Conservation (phyloP, 495 filamentous ascomycete species). For the Penicillium odoratum region DNA sequence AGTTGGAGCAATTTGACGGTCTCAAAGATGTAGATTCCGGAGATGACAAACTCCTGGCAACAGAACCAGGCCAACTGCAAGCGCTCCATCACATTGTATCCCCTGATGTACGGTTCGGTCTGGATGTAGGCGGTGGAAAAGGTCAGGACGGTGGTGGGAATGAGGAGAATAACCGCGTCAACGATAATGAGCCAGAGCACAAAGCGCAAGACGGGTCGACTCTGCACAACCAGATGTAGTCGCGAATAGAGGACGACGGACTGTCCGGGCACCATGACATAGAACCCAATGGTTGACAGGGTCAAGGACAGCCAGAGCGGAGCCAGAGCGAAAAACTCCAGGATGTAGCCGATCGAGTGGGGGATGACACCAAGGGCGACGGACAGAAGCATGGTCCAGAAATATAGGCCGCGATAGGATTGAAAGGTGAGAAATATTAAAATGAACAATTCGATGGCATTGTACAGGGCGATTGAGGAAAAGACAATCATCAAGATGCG, state of each 20-base stretch:
- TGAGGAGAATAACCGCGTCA: constrained; percentile 47
- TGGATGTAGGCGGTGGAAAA: constrained; percentile 41
- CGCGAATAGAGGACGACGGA: constrained; percentile 68
- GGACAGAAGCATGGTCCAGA: constrained; percentile 48
- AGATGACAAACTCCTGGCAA: constrained; percentile 59
- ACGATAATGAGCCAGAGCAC: constrained; percentile 58
- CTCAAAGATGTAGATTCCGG: constrained; percentile 55
- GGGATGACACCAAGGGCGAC: constrained; percentile 51
- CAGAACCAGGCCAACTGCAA: constrained; percentile 60
- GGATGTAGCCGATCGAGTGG: constrained; percentile 53
- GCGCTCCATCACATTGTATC: constrained; percentile 57
- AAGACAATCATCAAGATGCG: constrained; percentile 49
- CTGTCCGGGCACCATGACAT: constrained; percentile 63
- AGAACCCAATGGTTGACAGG: constrained; percentile 56
- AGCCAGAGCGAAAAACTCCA: constrained; percentile 53
- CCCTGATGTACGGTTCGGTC: constrained; percentile 34
- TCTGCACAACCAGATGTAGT: constrained; percentile 58
- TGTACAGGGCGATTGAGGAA: constrained; percentile 51
- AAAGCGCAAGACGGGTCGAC: constrained; percentile 44
- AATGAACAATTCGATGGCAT: constrained; percentile 50
- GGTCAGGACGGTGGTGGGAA: constrained; percentile 55
- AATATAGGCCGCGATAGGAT: constrained; percentile 49
- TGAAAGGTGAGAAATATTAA: constrained; percentile 51
- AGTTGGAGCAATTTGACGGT: constrained; percentile 47
- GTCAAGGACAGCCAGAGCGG: constrained; percentile 39